These are phyloP conservation scores for Leccinum ochraceum DNA, from an alignment of 768 basidiomycete genomes.

Conservation along the genomic window DNA sequence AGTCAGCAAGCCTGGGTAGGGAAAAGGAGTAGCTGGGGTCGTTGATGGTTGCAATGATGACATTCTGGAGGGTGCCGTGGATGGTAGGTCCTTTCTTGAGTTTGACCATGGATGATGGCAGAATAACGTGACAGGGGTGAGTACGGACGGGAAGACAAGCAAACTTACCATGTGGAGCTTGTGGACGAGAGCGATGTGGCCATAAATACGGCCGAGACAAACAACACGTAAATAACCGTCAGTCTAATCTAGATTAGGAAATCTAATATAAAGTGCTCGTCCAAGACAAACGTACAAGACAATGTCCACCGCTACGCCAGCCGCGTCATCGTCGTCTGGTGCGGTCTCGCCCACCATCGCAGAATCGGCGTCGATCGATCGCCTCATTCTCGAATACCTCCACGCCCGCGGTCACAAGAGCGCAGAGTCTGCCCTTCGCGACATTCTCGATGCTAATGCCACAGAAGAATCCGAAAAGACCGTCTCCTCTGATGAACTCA, in stretches of 20 bases:
- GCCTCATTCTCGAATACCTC: slow-evolving; percentile 50
- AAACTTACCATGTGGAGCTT: not conserved
- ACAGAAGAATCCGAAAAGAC: slow-evolving; percentile 40
- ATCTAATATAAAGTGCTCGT: not conserved
- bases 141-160: not conserved
- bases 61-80: slow-evolving; percentile 22
- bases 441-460: slow-evolving; percentile 35
- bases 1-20: slow-evolving; percentile 29
- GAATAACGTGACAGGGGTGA: not conserved
- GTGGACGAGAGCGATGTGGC: not conserved
- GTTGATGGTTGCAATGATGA: slow-evolving; percentile 28
- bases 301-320: slow-evolving; percentile 36
- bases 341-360: slow-evolving; percentile 33
- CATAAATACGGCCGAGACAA: slow-evolving; percentile 1
- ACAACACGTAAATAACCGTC: slow-evolving; percentile 11
- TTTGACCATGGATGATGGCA: slow-evolving; percentile 19
- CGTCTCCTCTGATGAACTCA: slow-evolving; percentile 51
- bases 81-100: slow-evolving; percentile 18
- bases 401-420: slow-evolving; percentile 46
- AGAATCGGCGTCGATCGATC: slow-evolving; percentile 36
- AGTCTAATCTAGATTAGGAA: slow-evolving; percentile 4
- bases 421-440: slow-evolving; percentile 46
- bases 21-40: slow-evolving; percentile 30
- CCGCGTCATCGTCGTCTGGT: slow-evolving; percentile 36
- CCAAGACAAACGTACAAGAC: not conserved